These are phyloP conservation scores for Suillus cothurnatus DNA, from an alignment of 768 basidiomycete species.

Conservation along the genomic window DNA sequence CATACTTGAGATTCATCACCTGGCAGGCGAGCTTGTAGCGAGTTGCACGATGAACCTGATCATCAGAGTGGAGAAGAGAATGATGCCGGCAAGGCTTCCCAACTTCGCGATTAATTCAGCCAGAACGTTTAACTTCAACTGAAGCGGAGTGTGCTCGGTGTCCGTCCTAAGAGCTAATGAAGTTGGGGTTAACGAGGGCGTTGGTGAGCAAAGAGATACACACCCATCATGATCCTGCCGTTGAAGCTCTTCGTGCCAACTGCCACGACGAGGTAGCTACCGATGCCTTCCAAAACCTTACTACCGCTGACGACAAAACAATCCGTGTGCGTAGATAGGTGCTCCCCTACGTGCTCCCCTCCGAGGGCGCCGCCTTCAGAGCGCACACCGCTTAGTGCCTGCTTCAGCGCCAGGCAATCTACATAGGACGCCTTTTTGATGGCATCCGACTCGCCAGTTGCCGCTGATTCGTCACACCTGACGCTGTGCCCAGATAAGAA, in stretches of 20 bases:
- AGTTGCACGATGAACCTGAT: constrained; percentile 95
- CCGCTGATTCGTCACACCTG: constrained; percentile 93
- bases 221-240: constrained; percentile 97
- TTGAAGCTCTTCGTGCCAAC: constrained; percentile 94
- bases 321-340: constrained; percentile 61
- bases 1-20: constrained; percentile 39
- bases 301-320: constrained; percentile 91
- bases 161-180: constrained; percentile 79
- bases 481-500: constrained; percentile 93
- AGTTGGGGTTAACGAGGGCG: background rate
- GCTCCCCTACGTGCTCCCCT: constrained; percentile 25
- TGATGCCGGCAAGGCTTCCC: constrained; percentile 77
- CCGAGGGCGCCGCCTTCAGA: constrained; percentile 26
- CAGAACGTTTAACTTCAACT: constrained; percentile 90
- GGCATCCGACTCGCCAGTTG: constrained; percentile 95
- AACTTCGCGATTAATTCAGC: constrained; percentile 95
- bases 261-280: constrained; percentile 88
- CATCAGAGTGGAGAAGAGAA: constrained; percentile 84
- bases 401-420: constrained; percentile 61
- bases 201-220: constrained; percentile 23
- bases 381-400: constrained; percentile 29
- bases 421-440: constrained; percentile 86
- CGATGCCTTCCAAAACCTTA: constrained; percentile 94
- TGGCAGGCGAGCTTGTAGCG: constrained; percentile 54
- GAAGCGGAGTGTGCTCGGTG: constrained; percentile 88